Percentiles rank a stretch among this genome's conserved stretches.
These are phyloP conservation scores for Collybia nuda DNA, from an alignment of 768 basidiomycete genomes.

Conservation along the genomic window DNA sequence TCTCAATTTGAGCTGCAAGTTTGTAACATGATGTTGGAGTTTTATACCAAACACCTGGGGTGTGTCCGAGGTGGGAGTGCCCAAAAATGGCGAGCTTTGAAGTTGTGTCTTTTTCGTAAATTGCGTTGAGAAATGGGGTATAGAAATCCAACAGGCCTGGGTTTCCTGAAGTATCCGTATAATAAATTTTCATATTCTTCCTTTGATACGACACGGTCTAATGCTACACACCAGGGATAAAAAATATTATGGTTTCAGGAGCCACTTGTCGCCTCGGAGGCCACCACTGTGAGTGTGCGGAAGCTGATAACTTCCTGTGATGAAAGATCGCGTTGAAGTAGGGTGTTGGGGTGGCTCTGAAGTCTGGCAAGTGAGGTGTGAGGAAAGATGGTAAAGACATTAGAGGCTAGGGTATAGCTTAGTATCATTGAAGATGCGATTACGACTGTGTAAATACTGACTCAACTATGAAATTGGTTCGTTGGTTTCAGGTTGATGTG, in stretches of 20 bases:
- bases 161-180: constrained; percentile 34
- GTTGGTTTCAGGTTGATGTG: too few relatives aligned
- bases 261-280: constrained; percentile 22
- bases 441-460: too few relatives aligned
- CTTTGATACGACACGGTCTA: not conserved
- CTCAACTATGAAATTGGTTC: too few relatives aligned
- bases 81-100: constrained; percentile 51
- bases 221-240: constrained; percentile 44
- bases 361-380: constrained; percentile 10
- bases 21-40: constrained; percentile 24
- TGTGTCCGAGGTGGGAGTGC: constrained; percentile 67
- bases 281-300: constrained; percentile 57
- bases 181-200: not conserved
- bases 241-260: constrained; percentile 38
- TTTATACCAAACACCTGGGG: constrained; percentile 33
- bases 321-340: constrained; percentile 33
- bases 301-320: constrained; percentile 36
- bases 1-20: constrained; percentile 52
- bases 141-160: constrained; percentile 71
- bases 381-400: constrained; percentile 33
- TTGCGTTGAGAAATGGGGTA: constrained; percentile 54
- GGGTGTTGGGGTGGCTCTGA: not conserved
- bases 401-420: not conserved
- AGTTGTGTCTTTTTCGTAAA: constrained; percentile 38
- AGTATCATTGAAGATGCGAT: too few relatives aligned